Conservation (phyloP, 805 yeast genomes). For the Lipomyces starkeyi region DNA sequence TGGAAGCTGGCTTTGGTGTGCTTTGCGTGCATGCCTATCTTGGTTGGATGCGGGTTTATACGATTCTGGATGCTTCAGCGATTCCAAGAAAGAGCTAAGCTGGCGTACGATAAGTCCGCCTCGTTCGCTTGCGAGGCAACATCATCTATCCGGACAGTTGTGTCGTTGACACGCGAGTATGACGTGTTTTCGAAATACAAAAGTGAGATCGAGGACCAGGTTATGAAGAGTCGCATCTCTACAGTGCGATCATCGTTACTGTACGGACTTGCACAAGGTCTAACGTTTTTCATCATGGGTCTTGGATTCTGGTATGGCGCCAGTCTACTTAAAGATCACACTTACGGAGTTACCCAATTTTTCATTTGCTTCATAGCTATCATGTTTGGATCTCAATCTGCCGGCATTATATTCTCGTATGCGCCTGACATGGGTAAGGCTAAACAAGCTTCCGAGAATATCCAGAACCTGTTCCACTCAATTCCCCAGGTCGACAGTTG, state of each 20-base stretch:
- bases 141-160: slow-evolving; percentile 51
- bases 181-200: slow-evolving; percentile 46
- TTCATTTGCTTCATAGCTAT: slow-evolving; percentile 50
- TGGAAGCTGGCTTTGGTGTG: slow-evolving; percentile 53
- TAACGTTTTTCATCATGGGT: slow-evolving; percentile 50
- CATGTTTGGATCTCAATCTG: slow-evolving; percentile 52
- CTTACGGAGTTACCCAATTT: slow-evolving; percentile 44
- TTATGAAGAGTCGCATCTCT: slow-evolving; percentile 45
- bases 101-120: slow-evolving; percentile 49
- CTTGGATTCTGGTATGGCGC: slow-evolving; percentile 54
- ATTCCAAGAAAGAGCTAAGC: slow-evolving; percentile 47
- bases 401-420: slow-evolving; percentile 50
- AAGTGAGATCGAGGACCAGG: slow-evolving; percentile 17
- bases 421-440: slow-evolving; percentile 55
- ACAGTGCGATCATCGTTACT: slow-evolving; percentile 42
- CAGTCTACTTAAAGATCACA: slow-evolving; percentile 43
- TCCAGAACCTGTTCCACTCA: slow-evolving; percentile 44
- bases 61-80: slow-evolving; percentile 46
- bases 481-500: slow-evolving; percentile 48
- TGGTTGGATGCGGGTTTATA: slow-evolving; percentile 50
- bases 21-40: slow-evolving; percentile 46
- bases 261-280: slow-evolving; percentile 49
- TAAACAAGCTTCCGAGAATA: slow-evolving; percentile 46
- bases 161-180: slow-evolving; percentile 50
- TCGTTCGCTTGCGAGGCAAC: slow-evolving; percentile 51